Conservation (phyloP, 345 rosid genomes). For the Hypericum perforatum region DNA sequence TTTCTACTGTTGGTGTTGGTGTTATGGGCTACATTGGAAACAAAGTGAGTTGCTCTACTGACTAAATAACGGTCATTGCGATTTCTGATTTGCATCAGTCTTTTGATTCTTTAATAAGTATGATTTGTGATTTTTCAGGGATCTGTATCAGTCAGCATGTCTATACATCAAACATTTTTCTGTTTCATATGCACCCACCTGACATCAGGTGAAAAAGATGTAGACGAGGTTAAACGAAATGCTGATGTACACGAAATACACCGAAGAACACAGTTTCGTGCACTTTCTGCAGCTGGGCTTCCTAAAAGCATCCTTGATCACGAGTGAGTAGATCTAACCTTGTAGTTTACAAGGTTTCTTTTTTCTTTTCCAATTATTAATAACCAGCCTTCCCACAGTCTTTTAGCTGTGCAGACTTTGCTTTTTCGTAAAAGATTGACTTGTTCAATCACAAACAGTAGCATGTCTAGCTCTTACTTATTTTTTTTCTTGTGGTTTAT, state of each 20-base stretch:
- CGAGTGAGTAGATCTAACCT: constrained; percentile 49
- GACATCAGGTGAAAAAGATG: constrained; percentile 87
- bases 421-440: background rate
- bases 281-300: constrained; percentile 45
- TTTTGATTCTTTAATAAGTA: constrained; percentile 13
- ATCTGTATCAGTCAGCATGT: constrained; percentile 89
- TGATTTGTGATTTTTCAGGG: constrained; percentile 49
- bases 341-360: background rate
- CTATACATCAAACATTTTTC: constrained; percentile 74
- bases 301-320: constrained; percentile 68
- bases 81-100: constrained; percentile 3
- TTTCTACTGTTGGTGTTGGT: constrained; percentile 89
- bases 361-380: background rate
- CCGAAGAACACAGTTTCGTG: constrained; percentile 62
- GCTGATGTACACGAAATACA: constrained; percentile 82
- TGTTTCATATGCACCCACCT: constrained; percentile 81
- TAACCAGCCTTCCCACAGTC: no score
- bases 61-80: background rate
- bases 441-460: no score
- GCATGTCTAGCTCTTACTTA: no score
- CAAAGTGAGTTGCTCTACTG: constrained; percentile 44
- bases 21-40: constrained; percentile 96
- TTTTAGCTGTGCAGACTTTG: no score
- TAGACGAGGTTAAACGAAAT: constrained; percentile 80
- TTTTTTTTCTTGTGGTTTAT: no score